Conservation (phyloP, 768 basidiomycete genomes). For the Royoungia palumana region DNA sequence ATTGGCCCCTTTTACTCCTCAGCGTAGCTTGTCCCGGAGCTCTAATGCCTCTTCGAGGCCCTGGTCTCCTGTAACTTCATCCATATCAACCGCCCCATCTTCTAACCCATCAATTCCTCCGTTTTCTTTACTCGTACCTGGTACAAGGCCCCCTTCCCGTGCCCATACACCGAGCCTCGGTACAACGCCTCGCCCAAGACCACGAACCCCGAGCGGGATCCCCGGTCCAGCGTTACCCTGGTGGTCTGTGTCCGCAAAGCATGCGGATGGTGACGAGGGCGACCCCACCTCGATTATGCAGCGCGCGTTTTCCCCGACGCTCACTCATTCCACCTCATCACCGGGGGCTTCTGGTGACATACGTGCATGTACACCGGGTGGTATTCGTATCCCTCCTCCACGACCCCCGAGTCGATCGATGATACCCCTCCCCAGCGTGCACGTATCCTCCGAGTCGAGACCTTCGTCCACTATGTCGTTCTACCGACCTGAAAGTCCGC, state of each 20-base stretch:
- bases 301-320: conserved; percentile 61
- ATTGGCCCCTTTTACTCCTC: conserved; percentile 48
- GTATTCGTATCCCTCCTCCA: conserved; percentile 48
- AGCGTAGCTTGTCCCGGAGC: conserved; percentile 66
- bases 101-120: conserved; percentile 38
- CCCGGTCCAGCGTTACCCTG: conserved; percentile 56
- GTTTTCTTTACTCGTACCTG: conserved; percentile 23
- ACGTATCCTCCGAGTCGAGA: conserved; percentile 65
- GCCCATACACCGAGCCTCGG: conserved; percentile 50
- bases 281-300: conserved; percentile 44
- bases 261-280: conserved; percentile 45
- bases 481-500: conserved; percentile 54
- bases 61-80: conserved; percentile 74
- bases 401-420: conserved; percentile 80
- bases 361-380: conserved; percentile 40
- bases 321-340: conserved; percentile 46
- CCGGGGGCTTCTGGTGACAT: conserved; percentile 27
- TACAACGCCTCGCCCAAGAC: conserved; percentile 61
- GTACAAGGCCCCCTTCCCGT: conserved; percentile 48
- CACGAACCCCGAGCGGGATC: conserved; percentile 78
- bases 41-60: conserved; percentile 78
- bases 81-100: conserved; percentile 66
- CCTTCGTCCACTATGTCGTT: conserved; percentile 71
- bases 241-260: conserved; percentile 47
- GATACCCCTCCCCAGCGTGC: conserved; percentile 77